phyloP scores from a whole-genome alignment of 345 rosid species.

The Hibiscus syriacus region DNA sequence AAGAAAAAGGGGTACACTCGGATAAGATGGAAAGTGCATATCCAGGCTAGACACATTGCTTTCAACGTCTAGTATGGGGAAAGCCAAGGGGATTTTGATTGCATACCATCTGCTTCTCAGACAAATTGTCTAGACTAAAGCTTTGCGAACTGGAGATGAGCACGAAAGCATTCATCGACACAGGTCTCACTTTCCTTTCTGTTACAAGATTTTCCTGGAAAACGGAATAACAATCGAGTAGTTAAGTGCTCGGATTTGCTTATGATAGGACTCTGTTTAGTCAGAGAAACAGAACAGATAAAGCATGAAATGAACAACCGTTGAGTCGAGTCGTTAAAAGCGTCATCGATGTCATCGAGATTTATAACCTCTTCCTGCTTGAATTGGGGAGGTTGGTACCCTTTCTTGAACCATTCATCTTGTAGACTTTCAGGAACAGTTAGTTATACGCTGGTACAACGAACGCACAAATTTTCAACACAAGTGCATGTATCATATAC shows the following conservation, averaged over 20 bases:
- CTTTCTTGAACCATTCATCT: slow-evolving; percentile 90
- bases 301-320: slow-evolving; percentile 26
- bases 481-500: neutral
- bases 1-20: neutral
- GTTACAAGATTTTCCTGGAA: slow-evolving; percentile 66
- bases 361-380: slow-evolving; percentile 63
- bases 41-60: neutral
- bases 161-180: slow-evolving; percentile 91
- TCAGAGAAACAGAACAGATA: neutral
- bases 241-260: neutral
- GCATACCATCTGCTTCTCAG: slow-evolving; percentile 56
- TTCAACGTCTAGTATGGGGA: neutral
- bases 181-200: slow-evolving; percentile 79
- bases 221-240: slow-evolving; percentile 8
- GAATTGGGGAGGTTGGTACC: slow-evolving; percentile 65
- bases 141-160: slow-evolving; percentile 69
- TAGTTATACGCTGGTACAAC: slow-evolving; percentile 53
- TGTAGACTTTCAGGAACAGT: slow-evolving; percentile 57
- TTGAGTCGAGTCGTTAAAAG: slow-evolving; percentile 65
- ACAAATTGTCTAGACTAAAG: slow-evolving; percentile 77
- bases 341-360: slow-evolving; percentile 79
- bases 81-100: neutral
- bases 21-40: slow-evolving; percentile 1
- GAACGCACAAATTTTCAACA: neutral
- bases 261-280: neutral